Evolutionary conservation across 306 rosid genomes (phyloP).

Genomic region (Vigna trinervia): DNA sequence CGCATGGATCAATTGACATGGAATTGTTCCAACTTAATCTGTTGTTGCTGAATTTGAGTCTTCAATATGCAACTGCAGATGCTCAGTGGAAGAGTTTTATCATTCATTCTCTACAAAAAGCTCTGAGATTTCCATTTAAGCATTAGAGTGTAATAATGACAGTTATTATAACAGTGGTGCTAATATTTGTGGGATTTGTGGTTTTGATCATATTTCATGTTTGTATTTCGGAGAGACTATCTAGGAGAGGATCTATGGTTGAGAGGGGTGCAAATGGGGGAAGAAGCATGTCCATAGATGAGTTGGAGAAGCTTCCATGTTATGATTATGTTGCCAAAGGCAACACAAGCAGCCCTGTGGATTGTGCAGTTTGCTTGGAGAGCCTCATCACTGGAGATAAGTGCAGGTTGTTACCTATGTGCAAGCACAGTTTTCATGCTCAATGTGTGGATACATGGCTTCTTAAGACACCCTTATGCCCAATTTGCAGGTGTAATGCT

Average conservation of each 20-base stretch:
- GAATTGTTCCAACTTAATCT: neutral
- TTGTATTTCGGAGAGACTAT: conserved; percentile 50
- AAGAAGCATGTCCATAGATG: conserved; percentile 54
- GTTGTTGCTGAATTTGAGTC: neutral
- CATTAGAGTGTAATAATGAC: conserved; percentile 43
- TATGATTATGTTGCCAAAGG: conserved; percentile 56
- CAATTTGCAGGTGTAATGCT: conserved; percentile 59
- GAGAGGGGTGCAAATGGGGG: conserved; percentile 38
- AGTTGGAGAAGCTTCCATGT: conserved; percentile 72
- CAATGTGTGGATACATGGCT: conserved; percentile 75
- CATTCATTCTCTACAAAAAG: too few relatives aligned
- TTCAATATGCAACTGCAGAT: neutral
- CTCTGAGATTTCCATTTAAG: neutral
- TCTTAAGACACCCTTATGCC: conserved; percentile 60
- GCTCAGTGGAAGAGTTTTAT: too few relatives aligned
- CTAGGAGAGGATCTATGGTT: conserved; percentile 41
- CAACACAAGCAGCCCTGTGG: conserved; percentile 49
- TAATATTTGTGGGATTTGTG: conserved; percentile 52
- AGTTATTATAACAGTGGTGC: conserved; percentile 39
- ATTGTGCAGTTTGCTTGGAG: conserved; percentile 81
- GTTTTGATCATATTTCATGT: conserved; percentile 54
- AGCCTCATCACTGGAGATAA: conserved; percentile 60
- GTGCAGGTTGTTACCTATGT: conserved; percentile 64
- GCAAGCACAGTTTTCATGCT: conserved; percentile 71
- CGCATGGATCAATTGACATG: neutral